Conservation (phyloP, 495 filamentous ascomycete species). For the Tuber borchii region DNA sequence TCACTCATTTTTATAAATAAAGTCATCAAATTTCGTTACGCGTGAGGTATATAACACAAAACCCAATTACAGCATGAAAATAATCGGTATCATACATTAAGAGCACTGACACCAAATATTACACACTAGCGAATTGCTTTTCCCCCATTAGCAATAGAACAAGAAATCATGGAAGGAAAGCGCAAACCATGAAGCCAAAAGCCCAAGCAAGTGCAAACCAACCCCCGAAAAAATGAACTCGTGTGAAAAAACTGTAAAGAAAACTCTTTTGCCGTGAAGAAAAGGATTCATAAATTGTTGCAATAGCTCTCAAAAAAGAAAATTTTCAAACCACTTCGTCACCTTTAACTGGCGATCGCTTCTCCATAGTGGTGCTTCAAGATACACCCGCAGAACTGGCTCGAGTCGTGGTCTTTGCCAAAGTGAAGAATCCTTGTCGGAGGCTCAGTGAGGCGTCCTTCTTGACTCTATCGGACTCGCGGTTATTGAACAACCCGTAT, state of each 20-base stretch:
- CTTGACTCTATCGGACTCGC: slow-evolving; percentile 39
- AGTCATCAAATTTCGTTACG: not conserved
- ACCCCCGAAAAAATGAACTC: not conserved
- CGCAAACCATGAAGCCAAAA: not conserved
- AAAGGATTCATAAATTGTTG: slow-evolving; percentile 6
- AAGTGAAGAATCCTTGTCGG: slow-evolving; percentile 45
- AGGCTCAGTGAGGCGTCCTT: slow-evolving; percentile 42
- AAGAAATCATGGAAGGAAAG: not conserved
- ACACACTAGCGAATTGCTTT: not conserved
- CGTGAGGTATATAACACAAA: not conserved
- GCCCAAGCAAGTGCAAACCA: not conserved
- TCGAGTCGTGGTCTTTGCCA: slow-evolving; percentile 42
- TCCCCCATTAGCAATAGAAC: not conserved
- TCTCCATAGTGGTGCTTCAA: slow-evolving; percentile 38
- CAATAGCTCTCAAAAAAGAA: not conserved
- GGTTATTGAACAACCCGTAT: slow-evolving; percentile 41
- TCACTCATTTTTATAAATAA: not conserved
- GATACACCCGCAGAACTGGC: slow-evolving; percentile 26
- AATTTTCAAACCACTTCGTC: slow-evolving; percentile 34
- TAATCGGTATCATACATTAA: not conserved
- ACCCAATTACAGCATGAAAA: not conserved
- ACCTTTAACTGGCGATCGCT: slow-evolving; percentile 15
- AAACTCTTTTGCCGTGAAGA: not conserved
- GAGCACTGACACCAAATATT: not conserved
- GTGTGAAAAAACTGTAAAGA: not conserved